A percentile compares a stretch with the other conserved stretches of the same genome.
phyloP scores from a whole-genome alignment of 148 eudicot genomes.

The Silene latifolia region DNA sequence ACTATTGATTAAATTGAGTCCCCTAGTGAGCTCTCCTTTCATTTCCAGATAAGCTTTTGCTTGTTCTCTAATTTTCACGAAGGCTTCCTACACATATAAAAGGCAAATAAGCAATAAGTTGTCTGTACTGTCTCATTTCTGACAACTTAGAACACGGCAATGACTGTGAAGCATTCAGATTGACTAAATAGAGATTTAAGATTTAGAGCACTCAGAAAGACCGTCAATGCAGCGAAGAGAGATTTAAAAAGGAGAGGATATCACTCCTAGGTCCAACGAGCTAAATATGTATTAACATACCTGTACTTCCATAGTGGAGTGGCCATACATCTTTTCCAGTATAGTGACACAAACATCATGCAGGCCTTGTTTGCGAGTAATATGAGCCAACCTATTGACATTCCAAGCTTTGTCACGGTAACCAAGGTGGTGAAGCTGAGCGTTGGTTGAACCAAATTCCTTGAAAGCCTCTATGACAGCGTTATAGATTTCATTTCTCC shows the following conservation, averaged over 20 bases:
- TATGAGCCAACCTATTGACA: slow-evolving; percentile 93
- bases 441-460: slow-evolving; percentile 65
- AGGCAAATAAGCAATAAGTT: slow-evolving; percentile 19
- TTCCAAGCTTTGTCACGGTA: slow-evolving; percentile 99
- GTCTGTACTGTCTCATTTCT: neutral
- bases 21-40: slow-evolving; percentile 88
- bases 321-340: slow-evolving; percentile 97
- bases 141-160: neutral
- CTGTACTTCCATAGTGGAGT: slow-evolving; percentile 98
- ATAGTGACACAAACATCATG: slow-evolving; percentile 89
- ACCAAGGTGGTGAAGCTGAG: slow-evolving; percentile 94
- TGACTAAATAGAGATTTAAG: neutral
- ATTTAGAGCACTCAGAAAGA: too few species aligned
- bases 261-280: slow-evolving; percentile 3
- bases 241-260: neutral
- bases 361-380: slow-evolving; percentile 91
- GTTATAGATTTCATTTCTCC: slow-evolving; percentile 99
- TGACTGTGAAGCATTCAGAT: neutral
- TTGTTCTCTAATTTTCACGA: slow-evolving; percentile 90
- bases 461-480: slow-evolving; percentile 89
- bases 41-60: slow-evolving; percentile 94
- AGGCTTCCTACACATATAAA: slow-evolving; percentile 70
- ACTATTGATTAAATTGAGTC: slow-evolving; percentile 80
- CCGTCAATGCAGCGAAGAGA: neutral
- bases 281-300: slow-evolving; percentile 32